Evolutionary conservation across 108 stramenopile species (phyloP), one percentile per base, ranked within the genome.

Genomic region (Nitzschia palea): DNA sequence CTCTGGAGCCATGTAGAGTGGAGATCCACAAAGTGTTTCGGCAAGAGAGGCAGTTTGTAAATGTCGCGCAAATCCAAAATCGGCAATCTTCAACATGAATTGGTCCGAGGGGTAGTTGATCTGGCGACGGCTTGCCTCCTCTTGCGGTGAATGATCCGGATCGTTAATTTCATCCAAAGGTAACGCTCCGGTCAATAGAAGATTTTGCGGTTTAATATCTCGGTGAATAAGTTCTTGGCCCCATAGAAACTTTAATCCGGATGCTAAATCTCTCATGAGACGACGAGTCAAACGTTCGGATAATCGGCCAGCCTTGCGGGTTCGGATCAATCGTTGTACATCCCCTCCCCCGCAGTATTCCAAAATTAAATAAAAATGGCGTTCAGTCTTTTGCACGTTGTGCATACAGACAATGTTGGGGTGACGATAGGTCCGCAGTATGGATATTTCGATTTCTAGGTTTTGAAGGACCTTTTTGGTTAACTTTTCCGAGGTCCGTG

Each of bases 1-100:
- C 70, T 98, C 96, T 15, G 97, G 96, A 10, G 97, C 98, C 98
- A 99, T 99, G 75, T 99, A 99, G 28, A 99, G 70, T 1, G 98
- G 98, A 25, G 85, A 86, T 10, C 98, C 98, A 61, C 98, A 99
- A 40, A 97, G 88, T 1, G 98, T 99, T 80, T 98, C 97, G 15
- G 98, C 98, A 79, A 99, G 68, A 1, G 93, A 88, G 4, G 89
- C 85, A 28, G 86, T 81, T 55, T 88, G 82, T 27, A 99, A 77
- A 66, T 98, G 95, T 20, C 97, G 61, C 1, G 97, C 98, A 79
- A 99, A 99, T 3, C 98, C 98, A 88, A 99, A 99, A 77, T 99
- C 98, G 0, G 95, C 98, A 76, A 97, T 95, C 67, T 98, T 96
- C 2, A 98, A 68, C 29, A 77, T 62, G 58, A 93, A 93, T 20